Conservation (phyloP, 2,329 filamentous ascomycete species). For the Aspergillus amoenus region DNA sequence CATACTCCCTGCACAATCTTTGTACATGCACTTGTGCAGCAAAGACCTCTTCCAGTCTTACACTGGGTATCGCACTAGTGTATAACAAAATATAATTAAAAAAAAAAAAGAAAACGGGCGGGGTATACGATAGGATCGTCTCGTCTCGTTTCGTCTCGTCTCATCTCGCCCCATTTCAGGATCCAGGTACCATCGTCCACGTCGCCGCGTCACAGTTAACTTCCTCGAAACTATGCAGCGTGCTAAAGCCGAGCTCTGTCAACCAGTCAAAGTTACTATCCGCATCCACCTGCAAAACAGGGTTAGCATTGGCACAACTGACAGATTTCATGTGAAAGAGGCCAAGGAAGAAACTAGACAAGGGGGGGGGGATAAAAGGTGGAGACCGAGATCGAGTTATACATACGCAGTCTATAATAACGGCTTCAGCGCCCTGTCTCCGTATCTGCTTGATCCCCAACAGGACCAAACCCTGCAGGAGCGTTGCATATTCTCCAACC, state of each 20-base stretch:
- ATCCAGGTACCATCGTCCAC: slow-evolving; percentile 56
- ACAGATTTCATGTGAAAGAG: neutral
- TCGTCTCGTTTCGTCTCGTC: neutral
- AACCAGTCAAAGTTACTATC: slow-evolving; percentile 74
- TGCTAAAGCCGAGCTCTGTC: slow-evolving; percentile 75
- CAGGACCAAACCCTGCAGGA: slow-evolving; percentile 76
- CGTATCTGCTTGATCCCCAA: slow-evolving; percentile 83
- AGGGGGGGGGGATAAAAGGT: neutral
- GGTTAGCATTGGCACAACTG: slow-evolving; percentile 12
- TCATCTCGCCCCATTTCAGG: slow-evolving; percentile 13
- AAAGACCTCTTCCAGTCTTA: neutral
- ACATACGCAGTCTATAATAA: slow-evolving; percentile 78
- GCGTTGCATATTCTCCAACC: slow-evolving; percentile 65
- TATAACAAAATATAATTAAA: neutral
- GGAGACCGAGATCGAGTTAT: neutral
- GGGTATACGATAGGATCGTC: slow-evolving; percentile 11
- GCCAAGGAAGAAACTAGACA: neutral
- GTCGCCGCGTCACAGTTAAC: slow-evolving; percentile 67
- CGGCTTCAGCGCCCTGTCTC: slow-evolving; percentile 69
- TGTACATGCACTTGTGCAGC: slow-evolving; percentile 8
- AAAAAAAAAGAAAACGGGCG: neutral
- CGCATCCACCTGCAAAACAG: slow-evolving; percentile 59
- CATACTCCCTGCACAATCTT: slow-evolving; percentile 7
- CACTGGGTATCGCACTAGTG: neutral
- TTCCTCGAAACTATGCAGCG: slow-evolving; percentile 79